Percentiles rank a stretch among this genome's conserved stretches.
phyloP scores from a whole-genome alignment of 1,284 basidiomycete genomes.

The Puccinia sorghi region DNA sequence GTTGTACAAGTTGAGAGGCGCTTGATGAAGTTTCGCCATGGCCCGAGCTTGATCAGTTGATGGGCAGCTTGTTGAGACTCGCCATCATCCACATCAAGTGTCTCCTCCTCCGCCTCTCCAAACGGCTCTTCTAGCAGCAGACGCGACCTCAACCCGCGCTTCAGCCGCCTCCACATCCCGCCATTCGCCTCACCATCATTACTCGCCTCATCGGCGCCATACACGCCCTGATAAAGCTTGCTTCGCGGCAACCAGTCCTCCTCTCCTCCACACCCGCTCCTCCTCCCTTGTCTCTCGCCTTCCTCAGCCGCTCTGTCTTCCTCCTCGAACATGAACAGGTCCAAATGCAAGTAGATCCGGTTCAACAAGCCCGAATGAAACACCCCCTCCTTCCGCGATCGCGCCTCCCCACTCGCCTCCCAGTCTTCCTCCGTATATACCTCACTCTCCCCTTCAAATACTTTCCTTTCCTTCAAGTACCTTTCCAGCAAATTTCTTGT shows the following conservation, averaged over 20 bases:
- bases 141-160: not conserved
- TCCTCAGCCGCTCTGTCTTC: not conserved
- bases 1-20: not conserved
- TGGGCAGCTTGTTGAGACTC: not conserved
- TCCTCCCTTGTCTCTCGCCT: not conserved
- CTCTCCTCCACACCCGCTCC: too few species aligned
- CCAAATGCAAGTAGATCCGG: constrained; percentile 72
- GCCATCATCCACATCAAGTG: not conserved
- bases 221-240: constrained; percentile 5
- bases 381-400: constrained; percentile 55
- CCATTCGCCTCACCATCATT: not conserved
- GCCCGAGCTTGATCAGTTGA: constrained; percentile 9
- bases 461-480: constrained; percentile 64
- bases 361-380: constrained; percentile 73
- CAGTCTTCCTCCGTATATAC: constrained; percentile 62
- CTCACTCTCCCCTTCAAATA: constrained; percentile 60
- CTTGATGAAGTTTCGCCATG: not conserved
- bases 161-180: not conserved
- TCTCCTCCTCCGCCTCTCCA: not conserved
- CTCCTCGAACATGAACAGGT: constrained; percentile 69
- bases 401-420: not conserved
- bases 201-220: not conserved
- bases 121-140: constrained; percentile 4
- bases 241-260: not conserved
- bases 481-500: constrained; percentile 68